These are phyloP conservation scores for Quercus berberidifolia DNA, from an alignment of 306 rosid species.

Conservation along the genomic window DNA sequence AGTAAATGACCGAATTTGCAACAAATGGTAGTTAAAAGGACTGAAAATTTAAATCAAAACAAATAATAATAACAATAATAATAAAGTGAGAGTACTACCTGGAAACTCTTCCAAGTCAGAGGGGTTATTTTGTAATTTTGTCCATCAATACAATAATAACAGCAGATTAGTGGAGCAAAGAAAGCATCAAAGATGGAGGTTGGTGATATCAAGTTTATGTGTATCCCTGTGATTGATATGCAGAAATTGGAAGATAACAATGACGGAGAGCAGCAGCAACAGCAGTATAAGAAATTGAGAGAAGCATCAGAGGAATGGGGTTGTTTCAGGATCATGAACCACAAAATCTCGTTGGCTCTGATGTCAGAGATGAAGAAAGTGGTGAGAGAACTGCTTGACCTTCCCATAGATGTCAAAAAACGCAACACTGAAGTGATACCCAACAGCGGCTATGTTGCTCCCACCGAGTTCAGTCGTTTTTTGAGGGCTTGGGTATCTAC, in stretches of 20 bases:
- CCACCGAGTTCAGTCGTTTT: slow-evolving; percentile 36
- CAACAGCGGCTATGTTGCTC: slow-evolving; percentile 53
- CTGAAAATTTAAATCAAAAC: no score
- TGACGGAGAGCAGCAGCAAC: no score
- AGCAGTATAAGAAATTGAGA: slow-evolving; percentile 38
- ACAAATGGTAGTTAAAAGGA: no score
- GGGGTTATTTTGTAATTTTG: no score
- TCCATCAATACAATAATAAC: no score
- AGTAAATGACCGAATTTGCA: no score
- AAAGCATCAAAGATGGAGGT: not conserved
- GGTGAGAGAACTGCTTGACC: slow-evolving; percentile 42
- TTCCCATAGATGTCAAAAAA: slow-evolving; percentile 49
- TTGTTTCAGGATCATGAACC: slow-evolving; percentile 57
- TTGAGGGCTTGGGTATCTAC: slow-evolving; percentile 48
- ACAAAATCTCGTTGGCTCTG: slow-evolving; percentile 29
- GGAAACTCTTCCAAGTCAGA: no score
- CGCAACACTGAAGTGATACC: slow-evolving; percentile 34
- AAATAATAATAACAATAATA: no score
- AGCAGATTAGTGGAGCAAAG: no score
- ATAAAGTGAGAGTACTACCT: no score
- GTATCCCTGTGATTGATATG: slow-evolving; percentile 44
- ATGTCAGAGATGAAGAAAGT: slow-evolving; percentile 51
- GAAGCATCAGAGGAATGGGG: slow-evolving; percentile 61
- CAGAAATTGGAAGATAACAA: slow-evolving; percentile 16
- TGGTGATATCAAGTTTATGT: not conserved